These are phyloP conservation scores for Alternaria sp. DNA, from an alignment of 2,329 filamentous ascomycete genomes.

Conservation along the genomic window DNA sequence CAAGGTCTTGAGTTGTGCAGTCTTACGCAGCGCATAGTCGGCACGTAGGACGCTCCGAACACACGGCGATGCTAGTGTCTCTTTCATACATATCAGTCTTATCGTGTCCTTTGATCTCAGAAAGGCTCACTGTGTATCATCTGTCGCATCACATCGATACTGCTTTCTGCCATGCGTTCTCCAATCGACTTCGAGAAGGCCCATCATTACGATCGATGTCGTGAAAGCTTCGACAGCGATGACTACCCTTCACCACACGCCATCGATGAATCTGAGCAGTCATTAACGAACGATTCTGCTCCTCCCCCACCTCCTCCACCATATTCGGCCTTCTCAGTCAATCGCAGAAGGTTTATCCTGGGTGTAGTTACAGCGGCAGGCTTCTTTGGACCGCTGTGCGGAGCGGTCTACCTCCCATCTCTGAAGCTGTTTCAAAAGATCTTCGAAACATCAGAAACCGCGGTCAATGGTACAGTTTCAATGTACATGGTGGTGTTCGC, in stretches of 20 bases:
- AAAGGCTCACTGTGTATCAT: not conserved
- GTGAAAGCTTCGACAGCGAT: slow-evolving; percentile 35
- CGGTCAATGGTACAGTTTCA: slow-evolving; percentile 57
- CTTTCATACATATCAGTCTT: slow-evolving; percentile 22
- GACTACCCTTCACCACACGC: slow-evolving; percentile 25
- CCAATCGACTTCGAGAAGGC: slow-evolving; percentile 38
- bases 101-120: slow-evolving; percentile 19
- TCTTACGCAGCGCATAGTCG: slow-evolving; percentile 20
- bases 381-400: slow-evolving; percentile 56
- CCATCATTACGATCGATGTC: slow-evolving; percentile 30
- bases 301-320: slow-evolving; percentile 20
- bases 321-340: slow-evolving; percentile 53
- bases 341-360: slow-evolving; percentile 51
- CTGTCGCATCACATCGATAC: not conserved
- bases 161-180: slow-evolving; percentile 29
- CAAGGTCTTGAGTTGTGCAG: slow-evolving; percentile 2
- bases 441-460: slow-evolving; percentile 49
- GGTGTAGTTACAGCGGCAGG: slow-evolving; percentile 37
- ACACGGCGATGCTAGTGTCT: slow-evolving; percentile 24
- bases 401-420: slow-evolving; percentile 56
- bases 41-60: slow-evolving; percentile 26
- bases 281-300: slow-evolving; percentile 17
- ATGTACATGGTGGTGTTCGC: slow-evolving; percentile 59
- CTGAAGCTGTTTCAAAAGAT: slow-evolving; percentile 50
- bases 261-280: slow-evolving; percentile 19